Percentiles rank a stretch among this genome's conserved stretches.
Evolutionary conservation across 2,329 filamentous ascomycete genomes (phyloP).

Genomic region (Ceratocystis colombiana): DNA sequence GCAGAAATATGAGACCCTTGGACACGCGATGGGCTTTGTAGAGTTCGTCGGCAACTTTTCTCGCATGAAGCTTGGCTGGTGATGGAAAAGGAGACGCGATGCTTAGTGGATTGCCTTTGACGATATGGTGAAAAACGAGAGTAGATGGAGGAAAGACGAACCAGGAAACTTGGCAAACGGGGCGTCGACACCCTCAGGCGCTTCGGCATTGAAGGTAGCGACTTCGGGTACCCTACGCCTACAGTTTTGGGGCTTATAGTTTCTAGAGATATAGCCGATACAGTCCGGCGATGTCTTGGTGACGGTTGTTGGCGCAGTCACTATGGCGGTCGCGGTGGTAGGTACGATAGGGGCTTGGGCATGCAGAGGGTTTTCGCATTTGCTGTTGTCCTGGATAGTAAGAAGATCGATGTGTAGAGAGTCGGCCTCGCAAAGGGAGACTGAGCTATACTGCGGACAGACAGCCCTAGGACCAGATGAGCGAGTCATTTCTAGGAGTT

Average conservation of each 20-base stretch:
- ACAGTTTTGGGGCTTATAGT: neutral
- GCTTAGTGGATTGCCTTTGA: neutral
- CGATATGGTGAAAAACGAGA: no score
- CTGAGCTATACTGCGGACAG: conserved; percentile 1
- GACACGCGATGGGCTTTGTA: conserved; percentile 31
- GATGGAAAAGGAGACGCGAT: conserved; percentile 14
- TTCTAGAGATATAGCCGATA: conserved; percentile 6
- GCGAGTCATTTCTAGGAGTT: conserved; percentile 15
- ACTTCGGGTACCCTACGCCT: neutral
- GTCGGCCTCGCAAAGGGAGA: neutral
- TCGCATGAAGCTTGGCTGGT: conserved; percentile 47
- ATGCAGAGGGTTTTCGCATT: neutral
- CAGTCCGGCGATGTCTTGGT: neutral
- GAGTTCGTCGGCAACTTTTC: conserved; percentile 45
- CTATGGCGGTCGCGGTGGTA: neutral
- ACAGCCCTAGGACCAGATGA: neutral
- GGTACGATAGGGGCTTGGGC: neutral
- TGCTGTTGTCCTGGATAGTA: neutral
- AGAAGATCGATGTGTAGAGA: conserved; percentile 16
- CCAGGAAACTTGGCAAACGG: conserved; percentile 20
- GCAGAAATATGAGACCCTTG: conserved; percentile 47
- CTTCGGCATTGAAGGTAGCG: conserved; percentile 12
- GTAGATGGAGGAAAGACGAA: neutral
- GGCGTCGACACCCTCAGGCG: neutral
- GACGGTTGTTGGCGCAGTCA: neutral